Conservation (phyloP, 495 filamentous ascomycete genomes). For the Aspergillus bridgeri region DNA sequence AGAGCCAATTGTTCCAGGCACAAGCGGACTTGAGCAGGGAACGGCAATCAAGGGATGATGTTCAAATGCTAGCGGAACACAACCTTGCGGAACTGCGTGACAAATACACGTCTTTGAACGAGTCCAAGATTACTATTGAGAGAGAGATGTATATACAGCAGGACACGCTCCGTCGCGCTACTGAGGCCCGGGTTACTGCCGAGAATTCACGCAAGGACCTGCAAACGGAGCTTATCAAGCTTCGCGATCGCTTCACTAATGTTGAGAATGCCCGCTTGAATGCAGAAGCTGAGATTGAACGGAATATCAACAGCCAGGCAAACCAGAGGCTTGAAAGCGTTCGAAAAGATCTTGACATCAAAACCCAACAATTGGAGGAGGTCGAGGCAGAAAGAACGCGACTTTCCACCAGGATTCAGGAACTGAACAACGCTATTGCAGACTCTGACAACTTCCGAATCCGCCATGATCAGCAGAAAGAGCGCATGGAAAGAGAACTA, state of each 20-base stretch:
- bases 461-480: conserved; percentile 88
- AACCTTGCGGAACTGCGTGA: conserved; percentile 76
- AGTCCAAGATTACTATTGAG: conserved; percentile 94
- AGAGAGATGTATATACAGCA: conserved; percentile 99
- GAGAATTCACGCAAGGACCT: conserved; percentile 88
- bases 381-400: conserved; percentile 72
- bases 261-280: conserved; percentile 81
- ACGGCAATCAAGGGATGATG: conserved; percentile 93
- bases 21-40: conserved; percentile 89
- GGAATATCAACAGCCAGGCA: conserved; percentile 69
- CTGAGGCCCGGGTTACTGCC: conserved; percentile 70
- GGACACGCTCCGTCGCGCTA: conserved; percentile 84
- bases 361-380: conserved; percentile 64
- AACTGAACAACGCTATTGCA: conserved; percentile 75
- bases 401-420: conserved; percentile 71
- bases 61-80: conserved; percentile 86
- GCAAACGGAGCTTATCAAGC: conserved; percentile 75
- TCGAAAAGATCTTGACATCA: conserved; percentile 72
- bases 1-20: conserved; percentile 75
- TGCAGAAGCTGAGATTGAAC: conserved; percentile 77
- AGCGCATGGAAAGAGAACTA: conserved; percentile 87
- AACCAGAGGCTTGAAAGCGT: conserved; percentile 78
- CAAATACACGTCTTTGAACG: conserved; percentile 84
- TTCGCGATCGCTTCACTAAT: conserved; percentile 77
- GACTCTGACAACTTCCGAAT: conserved; percentile 85